Base-by-base conservation (phyloP, 2,329 filamentous ascomycete species). In the Zasmidium citrigriseum region DNA sequence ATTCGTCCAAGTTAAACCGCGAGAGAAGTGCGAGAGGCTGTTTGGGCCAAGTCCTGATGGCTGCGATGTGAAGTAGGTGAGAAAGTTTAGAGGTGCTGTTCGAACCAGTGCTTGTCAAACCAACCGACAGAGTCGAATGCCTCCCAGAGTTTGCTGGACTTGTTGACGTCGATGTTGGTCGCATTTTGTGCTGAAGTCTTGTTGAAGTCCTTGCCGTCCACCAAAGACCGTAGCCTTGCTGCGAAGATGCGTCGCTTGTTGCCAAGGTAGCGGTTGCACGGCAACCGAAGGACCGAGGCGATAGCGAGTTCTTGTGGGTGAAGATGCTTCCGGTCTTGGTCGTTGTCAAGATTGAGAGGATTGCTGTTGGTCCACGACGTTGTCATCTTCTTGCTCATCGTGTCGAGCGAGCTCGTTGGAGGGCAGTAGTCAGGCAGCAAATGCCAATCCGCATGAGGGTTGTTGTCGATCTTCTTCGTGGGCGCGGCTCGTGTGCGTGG, bases 131-230 rank as follows among this genome's bases (percentile, higher is more conserved):
- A 88, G 51, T 96, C 90, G 71, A 91, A 98, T 4, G 91, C 91
- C 38, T 87, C 87, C 90, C 91, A 96, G 48, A 98, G 81, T 75
- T 93, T 93, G 65, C 91, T 96, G 2, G 93, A 91, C 80, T 97
- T 98, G 81, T 97, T 97, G 73, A 98, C 93, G 69, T 98, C 93
- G 64, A 97, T 96, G 80, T 96, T 96, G 83, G 91, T 96, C n/a
- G 91, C 91, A 73, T 96, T 90, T 75, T 98, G 93, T 4, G 92
- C 91, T 72, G 96, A 91, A 1, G 93, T 98, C 83, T 96, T 96
- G 73, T 91, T 88, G 74, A 96, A 97, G 69, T 93, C 89, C 75
- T 96, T 95, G 71, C 84, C 83, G 34, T 85, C 86, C 56, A 79
- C 76, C 38, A 86, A 77, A 1, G 87, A 84, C 59, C 89, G 84